Evolutionary conservation across 139 green algal species (phyloP).

Genomic region (Picochlorum costavermella): DNA sequence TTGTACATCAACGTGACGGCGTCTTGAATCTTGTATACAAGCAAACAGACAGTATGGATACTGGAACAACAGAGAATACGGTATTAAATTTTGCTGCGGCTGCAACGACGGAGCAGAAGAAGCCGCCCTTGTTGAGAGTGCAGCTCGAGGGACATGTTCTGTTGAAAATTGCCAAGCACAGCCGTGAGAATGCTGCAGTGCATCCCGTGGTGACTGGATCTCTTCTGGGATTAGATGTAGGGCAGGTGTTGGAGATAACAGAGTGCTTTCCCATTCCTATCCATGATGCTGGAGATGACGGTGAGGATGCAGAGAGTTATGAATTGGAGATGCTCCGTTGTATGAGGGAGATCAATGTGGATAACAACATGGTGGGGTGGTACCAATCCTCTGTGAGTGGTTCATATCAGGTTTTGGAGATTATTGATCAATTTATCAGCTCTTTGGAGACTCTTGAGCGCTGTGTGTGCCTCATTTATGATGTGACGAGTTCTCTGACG

Average conservation of each 20-base stretch:
- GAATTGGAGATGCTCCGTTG: slow-evolving; percentile 99
- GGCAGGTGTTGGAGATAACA: slow-evolving; percentile 90
- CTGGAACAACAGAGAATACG: not conserved
- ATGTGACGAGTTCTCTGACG: slow-evolving; percentile 47
- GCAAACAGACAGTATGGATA: slow-evolving; percentile 10
- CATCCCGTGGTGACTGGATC: slow-evolving; percentile 85
- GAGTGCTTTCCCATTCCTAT: slow-evolving; percentile 97
- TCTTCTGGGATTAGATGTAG: slow-evolving; percentile 95
- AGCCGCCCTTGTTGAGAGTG: slow-evolving; percentile 47
- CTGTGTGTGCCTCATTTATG: slow-evolving; percentile 95
- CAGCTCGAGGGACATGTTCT: slow-evolving; percentile 73
- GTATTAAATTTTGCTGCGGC: slow-evolving; percentile 32
- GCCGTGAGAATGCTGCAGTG: slow-evolving; percentile 49
- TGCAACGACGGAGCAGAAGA: slow-evolving; percentile 29
- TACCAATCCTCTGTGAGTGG: slow-evolving; percentile 53
- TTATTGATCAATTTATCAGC: slow-evolving; percentile 97
- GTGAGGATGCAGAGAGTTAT: slow-evolving; percentile 78
- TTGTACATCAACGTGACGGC: not conserved
- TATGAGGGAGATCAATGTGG: slow-evolving; percentile 93
- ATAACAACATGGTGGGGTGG: slow-evolving; percentile 99
- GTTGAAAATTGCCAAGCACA: slow-evolving; percentile 96
- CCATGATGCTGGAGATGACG: slow-evolving; percentile 41
- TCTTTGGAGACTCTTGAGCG: slow-evolving; percentile 94
- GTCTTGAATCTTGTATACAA: not conserved
- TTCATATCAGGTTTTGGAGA: slow-evolving; percentile 82